Conservation (phyloP, 1,139 yeast genomes). For the Nakaseomyces nivariensis region DNA sequence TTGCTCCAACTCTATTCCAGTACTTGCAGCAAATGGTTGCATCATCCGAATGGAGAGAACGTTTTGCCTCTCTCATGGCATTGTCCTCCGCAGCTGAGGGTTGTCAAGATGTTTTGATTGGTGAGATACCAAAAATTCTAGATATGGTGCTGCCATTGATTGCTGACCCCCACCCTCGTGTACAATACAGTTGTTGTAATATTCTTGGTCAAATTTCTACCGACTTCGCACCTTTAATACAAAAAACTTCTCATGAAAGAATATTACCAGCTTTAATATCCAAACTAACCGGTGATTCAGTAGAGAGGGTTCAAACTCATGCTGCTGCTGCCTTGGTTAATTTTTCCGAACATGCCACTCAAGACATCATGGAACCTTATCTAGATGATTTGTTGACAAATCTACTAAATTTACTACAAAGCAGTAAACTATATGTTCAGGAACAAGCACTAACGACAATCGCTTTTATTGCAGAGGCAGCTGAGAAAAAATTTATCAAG, state of each 20-base stretch:
- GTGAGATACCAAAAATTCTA: slow-evolving; percentile 70
- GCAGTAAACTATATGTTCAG: slow-evolving; percentile 88
- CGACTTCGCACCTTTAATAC: slow-evolving; percentile 85
- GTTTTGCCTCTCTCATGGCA: slow-evolving; percentile 97
- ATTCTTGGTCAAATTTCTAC: slow-evolving; percentile 98
- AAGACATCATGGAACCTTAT: slow-evolving; percentile 81
- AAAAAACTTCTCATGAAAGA: slow-evolving; percentile 65
- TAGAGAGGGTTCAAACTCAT: slow-evolving; percentile 91
- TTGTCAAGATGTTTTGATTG: slow-evolving; percentile 77
- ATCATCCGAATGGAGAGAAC: slow-evolving; percentile 79
- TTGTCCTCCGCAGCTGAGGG: slow-evolving; percentile 96
- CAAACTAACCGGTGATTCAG: slow-evolving; percentile 57
- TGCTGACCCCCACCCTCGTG: slow-evolving; percentile 81
- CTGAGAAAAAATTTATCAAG: slow-evolving; percentile 77
- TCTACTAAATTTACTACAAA: slow-evolving; percentile 63
- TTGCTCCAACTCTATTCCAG: slow-evolving; percentile 80
- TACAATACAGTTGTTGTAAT: slow-evolving; percentile 94
- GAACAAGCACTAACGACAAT: slow-evolving; percentile 95
- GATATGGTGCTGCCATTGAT: slow-evolving; percentile 78
- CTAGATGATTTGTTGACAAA: slow-evolving; percentile 70
- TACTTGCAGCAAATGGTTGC: slow-evolving; percentile 74
- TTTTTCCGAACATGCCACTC: slow-evolving; percentile 84
- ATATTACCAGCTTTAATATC: slow-evolving; percentile 84
- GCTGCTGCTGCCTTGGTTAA: slow-evolving; percentile 98
- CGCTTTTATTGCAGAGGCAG: slow-evolving; percentile 98